A percentile compares a stretch with the other conserved stretches of the same genome.
phyloP scores from a whole-genome alignment of 768 basidiomycete genomes.

The Mrakia gelida region DNA sequence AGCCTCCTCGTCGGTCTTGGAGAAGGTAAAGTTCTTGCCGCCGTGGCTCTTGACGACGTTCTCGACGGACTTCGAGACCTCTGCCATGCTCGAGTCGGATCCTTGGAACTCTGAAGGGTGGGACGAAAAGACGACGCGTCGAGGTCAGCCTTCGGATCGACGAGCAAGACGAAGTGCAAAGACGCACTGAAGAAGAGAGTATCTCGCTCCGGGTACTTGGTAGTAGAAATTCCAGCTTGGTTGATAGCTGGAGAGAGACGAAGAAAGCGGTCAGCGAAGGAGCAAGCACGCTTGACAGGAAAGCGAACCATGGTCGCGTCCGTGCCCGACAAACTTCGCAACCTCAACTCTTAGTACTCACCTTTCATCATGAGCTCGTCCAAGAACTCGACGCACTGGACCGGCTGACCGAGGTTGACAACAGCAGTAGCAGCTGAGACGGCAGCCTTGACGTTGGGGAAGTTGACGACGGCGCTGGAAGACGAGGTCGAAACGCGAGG shows the following conservation, averaged over 20 bases:
- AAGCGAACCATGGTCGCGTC: too few relatives aligned
- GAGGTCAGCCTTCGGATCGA: neutral
- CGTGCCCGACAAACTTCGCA: too few relatives aligned
- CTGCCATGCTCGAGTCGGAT: conserved; percentile 53
- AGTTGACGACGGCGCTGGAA: conserved; percentile 74
- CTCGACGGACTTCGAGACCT: conserved; percentile 58
- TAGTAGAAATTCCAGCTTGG: conserved; percentile 16
- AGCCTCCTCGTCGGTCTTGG: conserved; percentile 58
- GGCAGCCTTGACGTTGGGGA: conserved; percentile 70
- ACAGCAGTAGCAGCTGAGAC: conserved; percentile 79
- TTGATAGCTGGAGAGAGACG: conserved; percentile 5
- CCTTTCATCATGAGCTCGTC: conserved; percentile 53
- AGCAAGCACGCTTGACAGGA: neutral
- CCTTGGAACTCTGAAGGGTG: conserved; percentile 33
- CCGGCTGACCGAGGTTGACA: conserved; percentile 21
- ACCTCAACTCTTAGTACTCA: neutral
- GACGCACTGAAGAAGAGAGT: conserved; percentile 70
- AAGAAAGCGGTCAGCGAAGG: neutral
- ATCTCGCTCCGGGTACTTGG: conserved; percentile 62
- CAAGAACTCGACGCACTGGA: conserved; percentile 50
- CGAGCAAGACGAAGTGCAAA: conserved; percentile 48
- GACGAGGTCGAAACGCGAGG: neutral
- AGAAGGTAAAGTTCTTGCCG: conserved; percentile 65
- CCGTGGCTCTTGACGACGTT: conserved; percentile 64
- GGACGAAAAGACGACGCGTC: too few relatives aligned